Conservation (phyloP, 371 early-diverging fungal genomes). For the Conidiobolus incongruus region DNA sequence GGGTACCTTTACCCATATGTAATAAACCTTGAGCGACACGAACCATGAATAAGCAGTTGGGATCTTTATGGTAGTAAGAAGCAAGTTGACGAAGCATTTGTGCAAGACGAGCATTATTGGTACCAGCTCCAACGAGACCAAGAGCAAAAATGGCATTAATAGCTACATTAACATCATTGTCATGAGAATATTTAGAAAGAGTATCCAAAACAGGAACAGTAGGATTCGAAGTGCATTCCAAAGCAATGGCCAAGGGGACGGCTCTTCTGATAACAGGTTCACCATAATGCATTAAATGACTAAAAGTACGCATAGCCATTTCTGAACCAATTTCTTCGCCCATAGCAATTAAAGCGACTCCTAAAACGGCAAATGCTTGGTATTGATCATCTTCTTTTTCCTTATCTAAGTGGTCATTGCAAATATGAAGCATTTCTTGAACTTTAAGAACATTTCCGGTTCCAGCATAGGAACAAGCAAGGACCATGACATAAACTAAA, state of each 20-base stretch:
- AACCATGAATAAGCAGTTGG: constrained; percentile 77
- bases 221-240: constrained; percentile 93
- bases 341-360: constrained; percentile 86
- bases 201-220: constrained; percentile 78
- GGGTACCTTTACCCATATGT: constrained; percentile 96
- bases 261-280: constrained; percentile 79
- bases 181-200: constrained; percentile 91
- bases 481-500: constrained; percentile 26
- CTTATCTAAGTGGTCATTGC: constrained; percentile 80
- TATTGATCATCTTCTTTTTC: constrained; percentile 59
- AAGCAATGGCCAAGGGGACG: constrained; percentile 86
- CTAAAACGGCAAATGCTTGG: constrained; percentile 90
- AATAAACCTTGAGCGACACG: constrained; percentile 94
- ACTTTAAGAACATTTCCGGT: constrained; percentile 92
- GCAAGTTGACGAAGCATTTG: constrained; percentile 94
- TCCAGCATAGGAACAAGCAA: constrained; percentile 78
- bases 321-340: constrained; percentile 92
- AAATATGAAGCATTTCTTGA: constrained; percentile 84
- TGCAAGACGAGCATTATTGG: constrained; percentile 96
- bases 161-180: constrained; percentile 85
- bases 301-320: constrained; percentile 86
- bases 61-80: constrained; percentile 90
- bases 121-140: constrained; percentile 98
- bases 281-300: constrained; percentile 97
- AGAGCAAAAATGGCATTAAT: constrained; percentile 93